A percentile compares a stretch with the other conserved stretches of the same genome.
phyloP scores from a whole-genome alignment of 192 early-diverging fungal genomes.

The Geranomyces variabilis region DNA sequence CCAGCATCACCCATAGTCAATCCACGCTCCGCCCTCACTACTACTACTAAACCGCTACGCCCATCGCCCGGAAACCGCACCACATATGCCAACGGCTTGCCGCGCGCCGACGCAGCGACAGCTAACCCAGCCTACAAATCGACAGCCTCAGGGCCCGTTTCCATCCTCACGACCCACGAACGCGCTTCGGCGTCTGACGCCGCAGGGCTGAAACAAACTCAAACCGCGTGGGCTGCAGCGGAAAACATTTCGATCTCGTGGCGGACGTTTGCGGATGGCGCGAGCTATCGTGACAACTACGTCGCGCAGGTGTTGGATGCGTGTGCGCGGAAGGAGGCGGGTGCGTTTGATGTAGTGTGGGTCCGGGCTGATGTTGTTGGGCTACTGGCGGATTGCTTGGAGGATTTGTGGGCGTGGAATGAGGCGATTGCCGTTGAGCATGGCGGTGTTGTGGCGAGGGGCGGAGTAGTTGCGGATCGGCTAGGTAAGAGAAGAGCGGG shows the following conservation, averaged over 20 bases:
- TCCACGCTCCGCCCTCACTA: slow-evolving; percentile 23
- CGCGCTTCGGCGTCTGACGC: slow-evolving; percentile 15
- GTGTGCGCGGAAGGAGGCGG: slow-evolving; percentile 28
- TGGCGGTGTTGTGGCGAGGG: slow-evolving; percentile 19
- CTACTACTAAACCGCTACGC: slow-evolving; percentile 21
- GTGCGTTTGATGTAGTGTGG: slow-evolving; percentile 46
- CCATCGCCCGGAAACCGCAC: slow-evolving; percentile 32
- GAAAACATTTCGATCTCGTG: slow-evolving; percentile 31
- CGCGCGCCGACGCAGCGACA: background rate
- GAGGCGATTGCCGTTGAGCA: slow-evolving; percentile 32
- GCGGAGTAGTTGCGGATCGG: slow-evolving; percentile 36
- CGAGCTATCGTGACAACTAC: slow-evolving; percentile 33
- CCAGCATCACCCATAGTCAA: background rate
- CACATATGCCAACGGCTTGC: slow-evolving; percentile 10
- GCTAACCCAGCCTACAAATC: slow-evolving; percentile 36
- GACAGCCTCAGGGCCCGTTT: slow-evolving; percentile 34
- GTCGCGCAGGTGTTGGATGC: slow-evolving; percentile 36
- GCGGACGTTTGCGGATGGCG: slow-evolving; percentile 20
- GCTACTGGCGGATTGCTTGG: slow-evolving; percentile 43
- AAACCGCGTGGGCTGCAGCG: slow-evolving; percentile 17
- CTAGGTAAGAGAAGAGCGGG: slow-evolving; percentile 43
- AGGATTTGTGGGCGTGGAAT: slow-evolving; percentile 46
- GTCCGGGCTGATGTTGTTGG: slow-evolving; percentile 35
- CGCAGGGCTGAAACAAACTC: slow-evolving; percentile 9
- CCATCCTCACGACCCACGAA: slow-evolving; percentile 33